These are phyloP conservation scores for Helicocarpus griseus DNA, from an alignment of 2,329 filamentous ascomycete species.

Conservation along the genomic window DNA sequence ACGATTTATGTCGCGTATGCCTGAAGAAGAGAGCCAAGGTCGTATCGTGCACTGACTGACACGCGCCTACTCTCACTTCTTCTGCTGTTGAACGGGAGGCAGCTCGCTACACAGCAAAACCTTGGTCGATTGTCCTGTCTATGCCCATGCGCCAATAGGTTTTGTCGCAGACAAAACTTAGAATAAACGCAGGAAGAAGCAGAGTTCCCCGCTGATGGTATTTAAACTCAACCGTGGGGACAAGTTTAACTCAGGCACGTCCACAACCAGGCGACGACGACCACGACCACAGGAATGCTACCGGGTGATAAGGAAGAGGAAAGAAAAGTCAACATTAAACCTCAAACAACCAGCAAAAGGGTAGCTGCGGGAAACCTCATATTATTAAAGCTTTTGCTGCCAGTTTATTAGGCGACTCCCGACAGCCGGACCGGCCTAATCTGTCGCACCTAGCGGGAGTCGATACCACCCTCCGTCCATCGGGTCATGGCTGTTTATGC, in stretches of 20 bases:
- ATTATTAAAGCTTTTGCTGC: neutral
- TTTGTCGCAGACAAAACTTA: too few species aligned
- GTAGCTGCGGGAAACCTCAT: neutral
- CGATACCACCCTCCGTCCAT: neutral
- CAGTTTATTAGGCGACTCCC: neutral
- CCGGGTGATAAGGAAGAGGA: neutral
- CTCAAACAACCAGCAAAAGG: neutral
- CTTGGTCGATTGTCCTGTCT: neutral
- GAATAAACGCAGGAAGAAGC: too few species aligned
- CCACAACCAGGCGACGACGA: neutral
- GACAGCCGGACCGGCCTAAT: neutral
- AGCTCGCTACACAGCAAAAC: neutral
- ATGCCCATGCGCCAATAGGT: too few species aligned
- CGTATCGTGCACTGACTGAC: neutral
- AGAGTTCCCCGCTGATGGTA: too few species aligned
- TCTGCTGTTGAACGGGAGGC: neutral
- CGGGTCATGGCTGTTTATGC: too few species aligned
- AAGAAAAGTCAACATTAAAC: too few species aligned
- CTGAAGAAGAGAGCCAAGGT: too few species aligned
- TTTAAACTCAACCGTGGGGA: neutral
- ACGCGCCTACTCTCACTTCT: too few species aligned
- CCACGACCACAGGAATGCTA: neutral
- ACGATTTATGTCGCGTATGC: too few species aligned
- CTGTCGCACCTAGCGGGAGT: neutral
- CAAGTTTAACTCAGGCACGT: neutral